Percentiles rank a stretch among this genome's conserved stretches.
These are phyloP conservation scores for Plectranthus barbatus DNA, from an alignment of 257 asterid species.

Conservation along the genomic window DNA sequence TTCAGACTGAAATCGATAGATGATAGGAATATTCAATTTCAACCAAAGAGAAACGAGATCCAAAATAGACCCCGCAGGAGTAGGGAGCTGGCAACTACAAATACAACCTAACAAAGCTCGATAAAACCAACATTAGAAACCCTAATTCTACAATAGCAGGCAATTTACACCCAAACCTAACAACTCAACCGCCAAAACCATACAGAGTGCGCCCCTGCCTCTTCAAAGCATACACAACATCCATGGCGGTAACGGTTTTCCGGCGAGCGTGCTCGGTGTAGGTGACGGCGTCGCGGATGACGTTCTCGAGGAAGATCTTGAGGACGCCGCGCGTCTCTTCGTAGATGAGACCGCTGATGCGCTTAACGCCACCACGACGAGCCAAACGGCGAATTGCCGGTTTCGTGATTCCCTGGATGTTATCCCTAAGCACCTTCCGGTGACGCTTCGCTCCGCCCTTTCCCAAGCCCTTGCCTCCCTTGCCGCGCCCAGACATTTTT, in stretches of 20 bases:
- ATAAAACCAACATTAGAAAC: background rate
- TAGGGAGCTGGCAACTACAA: background rate
- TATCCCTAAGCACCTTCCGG: slow-evolving; percentile 43
- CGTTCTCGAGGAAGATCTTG: slow-evolving; percentile 40
- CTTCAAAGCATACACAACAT: slow-evolving; percentile 41
- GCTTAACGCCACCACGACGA: slow-evolving; percentile 47
- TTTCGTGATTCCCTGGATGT: slow-evolving; percentile 44
- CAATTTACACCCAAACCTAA: slow-evolving; percentile 16
- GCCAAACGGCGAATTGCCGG: slow-evolving; percentile 44
- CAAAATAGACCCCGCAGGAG: background rate
- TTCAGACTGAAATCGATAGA: background rate
- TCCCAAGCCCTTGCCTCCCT: slow-evolving; percentile 54
- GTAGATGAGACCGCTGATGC: slow-evolving; percentile 43
- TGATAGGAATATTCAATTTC: background rate
- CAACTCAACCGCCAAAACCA: slow-evolving; percentile 33
- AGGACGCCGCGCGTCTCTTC: slow-evolving; percentile 47
- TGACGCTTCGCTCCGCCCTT: slow-evolving; percentile 55
- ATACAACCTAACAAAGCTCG: background rate
- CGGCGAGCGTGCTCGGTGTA: slow-evolving; percentile 48
- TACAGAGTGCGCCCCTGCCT: slow-evolving; percentile 44
- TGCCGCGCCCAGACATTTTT: slow-evolving; percentile 49
- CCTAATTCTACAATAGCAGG: background rate
- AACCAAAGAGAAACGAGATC: background rate
- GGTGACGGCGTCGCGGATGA: slow-evolving; percentile 41
- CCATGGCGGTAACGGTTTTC: slow-evolving; percentile 49